Conservation (phyloP, 352 stramenopile genomes). For the Phytopythium boreale region DNA sequence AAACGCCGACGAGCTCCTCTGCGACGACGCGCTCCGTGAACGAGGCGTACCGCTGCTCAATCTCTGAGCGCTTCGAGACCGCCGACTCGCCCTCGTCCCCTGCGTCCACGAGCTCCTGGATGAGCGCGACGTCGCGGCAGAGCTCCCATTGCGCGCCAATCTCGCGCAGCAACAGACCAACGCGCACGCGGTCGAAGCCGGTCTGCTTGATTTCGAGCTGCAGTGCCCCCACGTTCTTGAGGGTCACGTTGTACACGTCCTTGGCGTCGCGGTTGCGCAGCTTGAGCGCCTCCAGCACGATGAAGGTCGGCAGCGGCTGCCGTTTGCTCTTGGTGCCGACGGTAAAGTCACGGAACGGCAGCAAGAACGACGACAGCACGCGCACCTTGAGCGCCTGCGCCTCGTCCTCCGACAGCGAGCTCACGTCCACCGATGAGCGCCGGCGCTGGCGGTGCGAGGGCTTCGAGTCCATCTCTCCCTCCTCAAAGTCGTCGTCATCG, state of each 20-base stretch:
- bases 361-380: constrained; percentile 52
- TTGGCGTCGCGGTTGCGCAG: constrained; percentile 58
- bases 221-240: constrained; percentile 36
- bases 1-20: constrained; percentile 38
- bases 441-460: neutral
- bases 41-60: constrained; percentile 31
- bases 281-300: constrained; percentile 70
- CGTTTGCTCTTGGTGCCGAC: constrained; percentile 55
- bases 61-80: constrained; percentile 10
- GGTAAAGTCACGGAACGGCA: constrained; percentile 48
- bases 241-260: constrained; percentile 53
- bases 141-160: constrained; percentile 59
- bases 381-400: constrained; percentile 48
- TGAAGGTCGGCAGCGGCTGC: constrained; percentile 35
- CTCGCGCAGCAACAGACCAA: constrained; percentile 54
- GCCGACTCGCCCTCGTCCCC: constrained; percentile 5
- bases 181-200: constrained; percentile 42
- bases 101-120: constrained; percentile 43
- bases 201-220: constrained; percentile 13
- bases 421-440: constrained; percentile 24
- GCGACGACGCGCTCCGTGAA: constrained; percentile 30
- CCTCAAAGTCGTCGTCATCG: neutral
- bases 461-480: neutral
- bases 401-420: constrained; percentile 29
- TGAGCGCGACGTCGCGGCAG: constrained; percentile 45